Evolutionary conservation across 2,329 filamentous ascomycete genomes (phyloP), one percentile per base, ranked within the genome.

Genomic region (Fonsecaea erecta): DNA sequence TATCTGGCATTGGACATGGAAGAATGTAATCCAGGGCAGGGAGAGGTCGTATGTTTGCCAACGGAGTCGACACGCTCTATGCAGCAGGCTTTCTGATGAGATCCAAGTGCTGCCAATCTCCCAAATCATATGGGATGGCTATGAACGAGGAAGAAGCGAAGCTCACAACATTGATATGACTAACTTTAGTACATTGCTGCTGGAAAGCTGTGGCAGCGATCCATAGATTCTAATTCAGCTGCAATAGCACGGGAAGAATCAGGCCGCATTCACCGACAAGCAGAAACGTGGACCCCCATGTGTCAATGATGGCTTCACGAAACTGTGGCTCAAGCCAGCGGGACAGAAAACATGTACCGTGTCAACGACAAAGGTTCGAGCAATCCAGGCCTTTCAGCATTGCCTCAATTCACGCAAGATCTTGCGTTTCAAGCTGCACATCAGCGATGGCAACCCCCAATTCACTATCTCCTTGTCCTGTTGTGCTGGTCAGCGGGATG

Each of bases 401-500:
- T 8, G 28, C 28, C 28, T 30, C 28, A n/a, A n/a, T n/a, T n/a
- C n/a, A n/a, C n/a, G n/a, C n/a, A n/a, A n/a, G n/a, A n/a, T n/a
- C n/a, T n/a, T n/a, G n/a, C n/a, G n/a, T 8, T 46, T 32, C 46
- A 40, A 34, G 48, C 24, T 61, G 59, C 14, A 28, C 34, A 46
- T 61, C 59, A 7, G 59, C 59, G 30, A 54, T 61, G 7, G 59
- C 59, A 3, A 61, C 59, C 24, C 59, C 59, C 51, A 61, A 26
- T 4, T 61, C 59, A n/a, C 59, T 61, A 18, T 61, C 59, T 34
- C 59, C 59, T 14, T 61, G 59, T 14, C 59, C 59, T 61, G 35
- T n/a, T 2, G n/a, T 12, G 12, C 2, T 6, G n/a, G 43, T 34
- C 9, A 60, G 12, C 43, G 26, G 12, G 40, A 14, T 34, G n/a